Conservation (phyloP, 352 stramenopile species). For the Pythium oligandrum region DNA sequence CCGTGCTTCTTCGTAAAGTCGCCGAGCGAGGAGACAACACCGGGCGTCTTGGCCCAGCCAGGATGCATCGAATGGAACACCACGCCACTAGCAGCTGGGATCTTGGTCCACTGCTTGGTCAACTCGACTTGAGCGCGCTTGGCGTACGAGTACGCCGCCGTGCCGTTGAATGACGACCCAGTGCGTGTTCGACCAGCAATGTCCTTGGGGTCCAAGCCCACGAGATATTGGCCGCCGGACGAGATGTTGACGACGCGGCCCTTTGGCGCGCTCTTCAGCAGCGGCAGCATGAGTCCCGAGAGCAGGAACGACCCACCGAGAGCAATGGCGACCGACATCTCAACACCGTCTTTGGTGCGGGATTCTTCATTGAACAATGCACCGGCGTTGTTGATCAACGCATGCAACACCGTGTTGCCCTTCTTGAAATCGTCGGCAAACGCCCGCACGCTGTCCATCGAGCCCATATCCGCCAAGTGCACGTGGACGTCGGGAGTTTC, state of each 20-base stretch:
- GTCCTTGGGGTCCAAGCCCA: conserved; percentile 26
- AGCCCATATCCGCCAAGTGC: conserved; percentile 41
- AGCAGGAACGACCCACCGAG: conserved; percentile 41
- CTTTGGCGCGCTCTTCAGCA: conserved; percentile 30
- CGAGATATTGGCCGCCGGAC: conserved; percentile 41
- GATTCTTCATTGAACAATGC: conserved; percentile 33
- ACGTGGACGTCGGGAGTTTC: conserved; percentile 26
- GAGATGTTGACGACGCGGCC: conserved; percentile 52
- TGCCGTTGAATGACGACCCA: conserved; percentile 24
- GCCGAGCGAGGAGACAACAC: conserved; percentile 28
- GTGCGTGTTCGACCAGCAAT: conserved; percentile 21
- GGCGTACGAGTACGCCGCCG: conserved; percentile 32
- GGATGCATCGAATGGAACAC: conserved; percentile 50
- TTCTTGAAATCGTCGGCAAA: conserved; percentile 25
- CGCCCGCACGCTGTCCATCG: conserved; percentile 32
- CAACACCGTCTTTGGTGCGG: conserved; percentile 23
- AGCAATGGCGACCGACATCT: conserved; percentile 39
- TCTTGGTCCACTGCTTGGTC: conserved; percentile 34
- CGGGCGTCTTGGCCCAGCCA: conserved; percentile 40
- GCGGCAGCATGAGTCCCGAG: conserved; percentile 36
- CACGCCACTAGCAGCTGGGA: conserved; percentile 26
- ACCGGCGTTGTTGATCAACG: conserved; percentile 50
- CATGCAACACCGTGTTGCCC: conserved; percentile 23
- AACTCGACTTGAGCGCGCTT: conserved; percentile 50
- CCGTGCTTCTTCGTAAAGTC: conserved; percentile 34